Evolutionary conservation across 495 filamentous ascomycete genomes (phyloP).

Genomic region (Neurospora sp.): DNA sequence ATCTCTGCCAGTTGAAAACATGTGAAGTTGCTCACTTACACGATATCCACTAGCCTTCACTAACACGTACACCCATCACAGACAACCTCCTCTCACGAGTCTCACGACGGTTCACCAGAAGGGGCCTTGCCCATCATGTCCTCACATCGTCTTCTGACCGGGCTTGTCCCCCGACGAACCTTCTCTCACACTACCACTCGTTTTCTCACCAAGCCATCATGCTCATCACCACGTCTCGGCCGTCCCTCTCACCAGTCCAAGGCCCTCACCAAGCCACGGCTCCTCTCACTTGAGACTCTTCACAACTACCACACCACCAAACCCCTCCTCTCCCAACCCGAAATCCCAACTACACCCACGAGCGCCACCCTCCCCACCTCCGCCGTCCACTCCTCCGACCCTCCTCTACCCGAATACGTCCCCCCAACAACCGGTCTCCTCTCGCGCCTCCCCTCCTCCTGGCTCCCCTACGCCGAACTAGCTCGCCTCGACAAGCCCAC

Average conservation of each 20-base stretch:
- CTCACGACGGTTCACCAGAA: not conserved
- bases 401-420: slow-evolving; percentile 36
- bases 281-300: slow-evolving; percentile 6
- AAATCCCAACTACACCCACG: not conserved
- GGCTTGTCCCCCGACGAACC: slow-evolving; percentile 7
- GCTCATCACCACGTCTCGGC: not conserved
- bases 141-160: slow-evolving; percentile 2
- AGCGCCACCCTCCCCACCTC: slow-evolving; percentile 1
- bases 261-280: slow-evolving; percentile 6
- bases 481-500: slow-evolving; percentile 88
- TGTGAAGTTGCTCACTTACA: not conserved
- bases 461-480: slow-evolving; percentile 90
- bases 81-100: not conserved
- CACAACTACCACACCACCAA: slow-evolving; percentile 13
- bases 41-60: not conserved
- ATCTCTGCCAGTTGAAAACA: not conserved
- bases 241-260: not conserved
- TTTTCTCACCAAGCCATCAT: not conserved
- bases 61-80: not conserved
- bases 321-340: slow-evolving; percentile 11
- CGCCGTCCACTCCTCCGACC: not conserved
- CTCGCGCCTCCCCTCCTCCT: slow-evolving; percentile 60
- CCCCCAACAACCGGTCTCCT: slow-evolving; percentile 68
- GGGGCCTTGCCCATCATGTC: slow-evolving; percentile 3
- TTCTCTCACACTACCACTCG: slow-evolving; percentile 3